A percentile compares a stretch with the other conserved stretches of the same genome.
Conservation (phyloP, 2,329 filamentous ascomycete genomes). For the Apiospora rasikravindrae region DNA sequence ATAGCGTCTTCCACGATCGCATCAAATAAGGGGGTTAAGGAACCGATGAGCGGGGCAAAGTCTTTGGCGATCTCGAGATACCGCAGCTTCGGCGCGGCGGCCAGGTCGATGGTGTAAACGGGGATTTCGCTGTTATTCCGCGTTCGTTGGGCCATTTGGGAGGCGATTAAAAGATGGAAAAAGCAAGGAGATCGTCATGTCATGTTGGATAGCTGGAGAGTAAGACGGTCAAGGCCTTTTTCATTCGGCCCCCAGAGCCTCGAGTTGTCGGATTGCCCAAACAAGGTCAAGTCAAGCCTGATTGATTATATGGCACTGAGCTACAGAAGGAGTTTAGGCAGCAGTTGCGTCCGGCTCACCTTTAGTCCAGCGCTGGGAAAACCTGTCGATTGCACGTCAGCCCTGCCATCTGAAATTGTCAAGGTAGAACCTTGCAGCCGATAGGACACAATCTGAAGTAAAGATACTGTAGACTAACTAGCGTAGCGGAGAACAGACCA, state of each 20-base stretch:
- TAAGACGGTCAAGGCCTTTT: background rate
- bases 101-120: conserved; percentile 54
- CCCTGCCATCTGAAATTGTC: background rate
- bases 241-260: background rate
- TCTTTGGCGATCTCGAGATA: conserved; percentile 54
- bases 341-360: no score
- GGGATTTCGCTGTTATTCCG: conserved; percentile 25
- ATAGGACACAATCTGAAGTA: no score
- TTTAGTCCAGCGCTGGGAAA: background rate
- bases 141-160: background rate
- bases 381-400: background rate
- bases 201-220: background rate
- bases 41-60: conserved; percentile 48
- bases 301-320: background rate
- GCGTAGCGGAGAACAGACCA: no score
- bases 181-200: background rate
- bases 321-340: background rate
- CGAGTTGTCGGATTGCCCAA: background rate
- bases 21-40: conserved; percentile 56
- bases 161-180: background rate
- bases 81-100: conserved; percentile 54
- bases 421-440: background rate
- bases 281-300: background rate
- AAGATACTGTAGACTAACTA: no score
- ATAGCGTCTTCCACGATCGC: conserved; percentile 46